phyloP scores from a whole-genome alignment of 148 eudicot species.

The Rhododendron mucronatum region DNA sequence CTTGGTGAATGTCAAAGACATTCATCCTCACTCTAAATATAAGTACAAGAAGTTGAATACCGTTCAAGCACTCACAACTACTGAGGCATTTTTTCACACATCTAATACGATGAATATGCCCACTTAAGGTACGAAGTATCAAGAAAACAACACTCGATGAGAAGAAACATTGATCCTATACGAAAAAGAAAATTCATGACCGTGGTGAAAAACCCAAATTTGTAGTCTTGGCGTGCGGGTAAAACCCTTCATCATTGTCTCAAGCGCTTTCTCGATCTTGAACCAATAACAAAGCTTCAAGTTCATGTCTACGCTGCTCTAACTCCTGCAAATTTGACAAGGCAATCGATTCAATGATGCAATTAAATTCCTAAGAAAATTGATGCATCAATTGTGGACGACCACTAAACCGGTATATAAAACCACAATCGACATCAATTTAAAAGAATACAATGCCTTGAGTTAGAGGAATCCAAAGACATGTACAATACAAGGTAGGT shows the following conservation, averaged over 20 bases:
- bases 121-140: not conserved
- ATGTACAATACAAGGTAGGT: too few species aligned
- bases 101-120: not conserved
- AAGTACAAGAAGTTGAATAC: not conserved
- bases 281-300: conserved; percentile 69
- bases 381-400: not conserved
- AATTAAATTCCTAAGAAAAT: not conserved
- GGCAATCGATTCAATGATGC: not conserved
- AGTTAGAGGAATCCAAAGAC: not conserved
- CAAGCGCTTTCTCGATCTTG: not conserved
- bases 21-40: not conserved
- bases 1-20: too few species aligned
- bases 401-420: not conserved
- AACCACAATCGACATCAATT: not conserved
- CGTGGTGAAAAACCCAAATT: too few species aligned
- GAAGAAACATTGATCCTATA: not conserved
- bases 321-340: conserved; percentile 50
- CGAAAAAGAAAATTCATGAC: not conserved
- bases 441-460: not conserved
- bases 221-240: too few species aligned
- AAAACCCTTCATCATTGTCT: not conserved
- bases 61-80: not conserved
- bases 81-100: not conserved
- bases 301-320: conserved; percentile 47
- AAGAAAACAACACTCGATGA: not conserved